Percentiles rank a stretch among this genome's conserved stretches.
Conservation (phyloP, 164 flowering plant genomes). For the Magnolia kwangsiensis region DNA sequence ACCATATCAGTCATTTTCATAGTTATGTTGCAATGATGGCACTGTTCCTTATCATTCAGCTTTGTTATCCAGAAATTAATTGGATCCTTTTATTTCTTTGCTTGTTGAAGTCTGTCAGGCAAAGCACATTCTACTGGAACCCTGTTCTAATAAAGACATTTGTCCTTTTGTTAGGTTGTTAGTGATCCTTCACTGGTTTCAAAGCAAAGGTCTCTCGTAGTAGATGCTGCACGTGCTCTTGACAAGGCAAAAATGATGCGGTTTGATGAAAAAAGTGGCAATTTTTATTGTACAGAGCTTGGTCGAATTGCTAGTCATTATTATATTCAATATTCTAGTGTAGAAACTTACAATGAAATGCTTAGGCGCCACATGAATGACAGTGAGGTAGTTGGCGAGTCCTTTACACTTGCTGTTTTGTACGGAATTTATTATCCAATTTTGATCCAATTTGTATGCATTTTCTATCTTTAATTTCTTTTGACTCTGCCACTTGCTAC, state of each 20-base stretch:
- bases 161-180: slow-evolving; percentile 51
- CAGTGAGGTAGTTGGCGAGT: slow-evolving; percentile 58
- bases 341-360: slow-evolving; percentile 98
- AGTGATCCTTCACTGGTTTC: slow-evolving; percentile 86
- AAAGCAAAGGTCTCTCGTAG: slow-evolving; percentile 82
- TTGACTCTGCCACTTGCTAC: slow-evolving; percentile 14
- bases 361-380: slow-evolving; percentile 93
- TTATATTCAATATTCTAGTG: slow-evolving; percentile 95
- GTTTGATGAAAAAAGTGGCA: slow-evolving; percentile 99
- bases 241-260: slow-evolving; percentile 99
- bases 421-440: background rate
- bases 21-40: too few relatives aligned
- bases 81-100: background rate
- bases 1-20: too few relatives aligned
- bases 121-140: background rate
- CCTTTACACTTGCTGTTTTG: background rate
- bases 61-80: background rate
- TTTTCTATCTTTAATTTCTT: background rate
- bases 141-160: background rate
- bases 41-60: background rate
- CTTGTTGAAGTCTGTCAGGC: background rate
- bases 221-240: slow-evolving; percentile 96
- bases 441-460: background rate
- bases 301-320: slow-evolving; percentile 99
- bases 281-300: slow-evolving; percentile 96